Evolutionary conservation across 2,329 filamentous ascomycete species (phyloP), one percentile per base, ranked within the genome.

Genomic region (Penicillium vulpinum): DNA sequence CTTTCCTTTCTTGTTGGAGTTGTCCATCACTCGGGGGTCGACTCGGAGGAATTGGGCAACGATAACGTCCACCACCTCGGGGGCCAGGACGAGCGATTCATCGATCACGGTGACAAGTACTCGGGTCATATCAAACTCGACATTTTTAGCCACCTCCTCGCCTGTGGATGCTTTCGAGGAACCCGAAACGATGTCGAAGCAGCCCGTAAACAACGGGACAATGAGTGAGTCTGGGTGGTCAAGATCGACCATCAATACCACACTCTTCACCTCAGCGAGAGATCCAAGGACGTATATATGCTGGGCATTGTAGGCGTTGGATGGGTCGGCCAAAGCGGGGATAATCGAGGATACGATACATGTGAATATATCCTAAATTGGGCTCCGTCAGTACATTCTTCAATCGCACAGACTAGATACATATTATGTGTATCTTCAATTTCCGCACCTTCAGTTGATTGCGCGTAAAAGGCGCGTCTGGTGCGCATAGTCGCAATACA

Each of bases 21-120:
- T 65, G 49, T 69, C 73, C 45, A 82, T 64, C 22, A 79, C 77
- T 56, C 80, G 86, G 0, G 91, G 89, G 49, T 92, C 91, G 3
- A 92, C 92, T 65, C 94, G 87, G 54, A 99, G 80, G 68, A 99
- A 99, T 73, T 99, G 95, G 8, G 93, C 93, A 70, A 99, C 90
- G 65, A 99, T 92, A 29, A 93, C 87, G 71, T 99, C 93, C 21
- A 97, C 86, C 2, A 96, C 91, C 57, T 91, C 87, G 7, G 88
- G 82, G 0, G 92, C 90, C 18, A 99, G 81, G 36, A 85, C 86
- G 2, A 84, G 80, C 18, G 89, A 87, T 77, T 99, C 94, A 62
- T 97, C 94, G 22, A 99, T 88, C 51, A 99, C 79, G 49, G 88
- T 90, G 43, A 89, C 87, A 22, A 99, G 83, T 61, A 97, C 84